These are phyloP conservation scores for Coemansia sp. DNA, from an alignment of 192 early-diverging fungal genomes.

Conservation along the genomic window DNA sequence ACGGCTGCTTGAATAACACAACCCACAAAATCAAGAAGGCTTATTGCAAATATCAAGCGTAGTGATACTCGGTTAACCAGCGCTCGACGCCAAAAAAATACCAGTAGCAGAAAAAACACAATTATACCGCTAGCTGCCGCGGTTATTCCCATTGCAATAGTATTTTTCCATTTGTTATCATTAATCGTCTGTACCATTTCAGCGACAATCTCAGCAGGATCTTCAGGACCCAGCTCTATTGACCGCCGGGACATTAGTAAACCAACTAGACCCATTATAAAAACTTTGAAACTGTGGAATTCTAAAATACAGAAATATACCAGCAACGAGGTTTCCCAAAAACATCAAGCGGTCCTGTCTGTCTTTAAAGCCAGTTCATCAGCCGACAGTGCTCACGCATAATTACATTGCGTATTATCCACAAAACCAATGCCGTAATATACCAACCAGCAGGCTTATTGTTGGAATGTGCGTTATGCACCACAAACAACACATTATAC, in stretches of 20 bases:
- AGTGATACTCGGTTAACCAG: conserved; percentile 36
- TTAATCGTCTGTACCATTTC: background rate
- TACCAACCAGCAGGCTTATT: background rate
- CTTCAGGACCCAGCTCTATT: conserved; percentile 9
- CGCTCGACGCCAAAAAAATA: conserved; percentile 33
- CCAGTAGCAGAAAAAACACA: conserved; percentile 15
- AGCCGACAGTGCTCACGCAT: background rate
- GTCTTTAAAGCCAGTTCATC: background rate
- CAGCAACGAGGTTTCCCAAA: background rate
- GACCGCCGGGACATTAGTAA: background rate
- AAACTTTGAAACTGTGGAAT: no score
- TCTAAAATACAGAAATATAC: background rate
- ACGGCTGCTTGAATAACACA: conserved; percentile 20
- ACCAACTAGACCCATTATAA: background rate
- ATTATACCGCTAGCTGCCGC: conserved; percentile 14
- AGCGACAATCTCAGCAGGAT: background rate
- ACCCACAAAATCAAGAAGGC: conserved; percentile 24
- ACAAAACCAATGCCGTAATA: background rate
- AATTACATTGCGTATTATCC: background rate
- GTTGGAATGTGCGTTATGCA: background rate
- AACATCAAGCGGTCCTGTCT: background rate
- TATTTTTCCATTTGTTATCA: background rate
- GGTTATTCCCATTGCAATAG: conserved; percentile 3
- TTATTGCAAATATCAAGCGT: conserved; percentile 28
- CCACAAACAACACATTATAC: background rate